Evolutionary conservation across 768 basidiomycete genomes (phyloP), one percentile per base, ranked within the genome.

Genomic region (Sistotremastrum niveocremeum): DNA sequence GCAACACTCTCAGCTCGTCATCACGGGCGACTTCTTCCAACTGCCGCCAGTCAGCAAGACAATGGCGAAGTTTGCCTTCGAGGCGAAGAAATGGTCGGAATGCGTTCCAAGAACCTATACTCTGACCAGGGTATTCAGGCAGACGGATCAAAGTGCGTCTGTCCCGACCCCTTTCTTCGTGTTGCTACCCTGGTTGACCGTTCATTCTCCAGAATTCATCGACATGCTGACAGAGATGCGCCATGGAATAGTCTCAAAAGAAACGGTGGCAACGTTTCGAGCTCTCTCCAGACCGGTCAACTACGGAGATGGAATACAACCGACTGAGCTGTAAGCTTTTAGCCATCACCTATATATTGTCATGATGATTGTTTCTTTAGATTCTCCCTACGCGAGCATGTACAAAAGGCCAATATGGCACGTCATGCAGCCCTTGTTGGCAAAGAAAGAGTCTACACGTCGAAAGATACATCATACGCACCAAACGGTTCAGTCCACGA

Each of bases 21-120:
- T 91, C 4, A 88, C 82, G 6, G 90, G 90, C 5, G 90, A 95
- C 57, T 93, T 93, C 60, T 91, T 78, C 57, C 89, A 95, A 60
- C 69, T 95, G 0, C 90, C 90, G 7, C 90, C 90, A 1, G 85
- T 93, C 62, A 70, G 52, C 54, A 72, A 62, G 58, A 46, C 45
- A 38, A 28, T 42, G 20, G 59, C 57, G 20, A 38, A 48, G 3
- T 73, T 72, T 52, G 65, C 65, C 8, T 73, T 73, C 53, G 69
- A 73, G 45, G 68, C 70, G 2, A 53, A 60, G 37, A 55, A 55
- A 33, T 73, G 72, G 71, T 48, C 55, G n/a, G 57, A 64, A 37
- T 58, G 65, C 36, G 63, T 73, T 44, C 44, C 62, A 32, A 58
- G 61, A 47, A 65, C 63, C 4, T 68, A 69, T 50, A 70, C 69